Conservation (phyloP, 257 asterid species). For the Plantago major region DNA sequence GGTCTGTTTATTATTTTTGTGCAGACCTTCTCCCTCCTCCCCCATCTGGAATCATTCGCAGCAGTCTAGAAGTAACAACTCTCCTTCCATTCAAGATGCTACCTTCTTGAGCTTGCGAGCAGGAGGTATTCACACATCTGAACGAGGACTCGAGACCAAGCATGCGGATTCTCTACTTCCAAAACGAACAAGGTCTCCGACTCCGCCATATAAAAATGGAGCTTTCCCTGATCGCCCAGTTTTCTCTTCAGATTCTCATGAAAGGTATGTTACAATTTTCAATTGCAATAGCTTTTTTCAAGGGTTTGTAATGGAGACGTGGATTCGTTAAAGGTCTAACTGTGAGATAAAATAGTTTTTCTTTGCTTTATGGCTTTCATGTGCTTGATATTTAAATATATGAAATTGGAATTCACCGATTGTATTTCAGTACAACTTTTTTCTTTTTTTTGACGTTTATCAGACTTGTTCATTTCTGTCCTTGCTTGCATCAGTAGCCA, state of each 20-base stretch:
- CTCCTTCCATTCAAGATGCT: conserved; percentile 31
- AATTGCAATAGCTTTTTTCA: conserved; percentile 11
- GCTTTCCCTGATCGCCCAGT: conserved; percentile 32
- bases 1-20: conserved; percentile 11
- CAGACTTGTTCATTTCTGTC: too few species aligned
- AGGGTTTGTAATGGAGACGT: background rate
- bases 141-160: conserved; percentile 38
- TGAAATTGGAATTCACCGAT: too few species aligned
- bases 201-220: conserved; percentile 30
- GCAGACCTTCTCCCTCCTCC: conserved; percentile 47
- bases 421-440: too few species aligned
- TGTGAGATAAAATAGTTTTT: conserved; percentile 3
- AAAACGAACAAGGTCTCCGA: conserved; percentile 77
- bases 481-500: too few species aligned
- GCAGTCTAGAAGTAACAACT: conserved; percentile 28
- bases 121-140: conserved; percentile 35
- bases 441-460: too few species aligned
- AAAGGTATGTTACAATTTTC: conserved; percentile 38
- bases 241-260: conserved; percentile 27
- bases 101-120: conserved; percentile 23
- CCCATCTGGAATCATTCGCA: conserved; percentile 34
- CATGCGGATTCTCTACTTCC: conserved; percentile 46
- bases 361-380: background rate
- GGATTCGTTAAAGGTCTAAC: conserved; percentile 4
- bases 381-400: too few species aligned